Conservation (phyloP, 2,329 filamentous ascomycete genomes). For the Nemania abortiva region DNA sequence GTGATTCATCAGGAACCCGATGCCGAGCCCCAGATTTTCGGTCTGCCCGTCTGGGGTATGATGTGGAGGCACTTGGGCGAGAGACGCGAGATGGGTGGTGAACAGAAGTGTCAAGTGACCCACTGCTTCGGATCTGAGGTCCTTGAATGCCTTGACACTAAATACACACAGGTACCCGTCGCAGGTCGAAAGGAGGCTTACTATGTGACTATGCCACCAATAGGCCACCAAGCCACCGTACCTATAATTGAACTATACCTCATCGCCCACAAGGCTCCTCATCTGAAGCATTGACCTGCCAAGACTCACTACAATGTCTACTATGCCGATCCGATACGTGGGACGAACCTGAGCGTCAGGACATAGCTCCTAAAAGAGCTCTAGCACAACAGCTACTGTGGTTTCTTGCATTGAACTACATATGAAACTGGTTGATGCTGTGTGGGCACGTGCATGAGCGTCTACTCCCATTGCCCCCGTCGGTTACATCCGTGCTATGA, state of each 20-base stretch:
- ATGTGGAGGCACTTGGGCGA: conserved; percentile 24
- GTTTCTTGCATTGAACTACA: conserved; percentile 15
- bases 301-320: conserved; percentile 27
- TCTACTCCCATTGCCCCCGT: neutral
- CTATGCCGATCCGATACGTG: conserved; percentile 22
- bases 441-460: conserved; percentile 20
- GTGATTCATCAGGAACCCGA: conserved; percentile 30
- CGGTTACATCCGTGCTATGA: conserved; percentile 5
- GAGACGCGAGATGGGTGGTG: conserved; percentile 22
- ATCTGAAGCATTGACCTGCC: conserved; percentile 34
- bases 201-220: neutral
- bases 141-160: conserved; percentile 35
- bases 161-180: neutral
- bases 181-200: conserved; percentile 25
- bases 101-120: conserved; percentile 32
- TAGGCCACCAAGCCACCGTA: neutral
- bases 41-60: conserved; percentile 36
- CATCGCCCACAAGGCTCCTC: conserved; percentile 1
- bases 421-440: conserved; percentile 29
- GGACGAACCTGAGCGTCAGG: conserved; percentile 20
- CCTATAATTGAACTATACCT: conserved; percentile 14
- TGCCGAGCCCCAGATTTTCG: conserved; percentile 44
- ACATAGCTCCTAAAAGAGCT: conserved; percentile 26
- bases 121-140: conserved; percentile 46
- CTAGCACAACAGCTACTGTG: conserved; percentile 3